These are phyloP conservation scores for Aphanomyces stellatus DNA, from an alignment of 352 stramenopile genomes.

Conservation along the genomic window DNA sequence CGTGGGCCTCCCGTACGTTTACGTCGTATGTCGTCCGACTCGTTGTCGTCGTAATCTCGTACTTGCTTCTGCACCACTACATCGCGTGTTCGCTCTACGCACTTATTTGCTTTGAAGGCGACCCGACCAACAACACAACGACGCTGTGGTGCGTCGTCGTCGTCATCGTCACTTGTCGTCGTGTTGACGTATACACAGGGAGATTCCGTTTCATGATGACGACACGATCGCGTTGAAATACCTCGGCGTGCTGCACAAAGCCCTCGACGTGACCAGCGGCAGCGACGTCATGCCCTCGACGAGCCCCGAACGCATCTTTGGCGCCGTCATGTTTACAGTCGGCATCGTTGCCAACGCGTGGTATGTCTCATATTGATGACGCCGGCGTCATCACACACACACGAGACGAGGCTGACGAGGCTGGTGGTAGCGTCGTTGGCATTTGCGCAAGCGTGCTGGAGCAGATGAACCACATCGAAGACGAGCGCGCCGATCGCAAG, in stretches of 20 bases:
- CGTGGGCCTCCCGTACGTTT: neutral
- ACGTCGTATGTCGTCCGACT: constrained; percentile 1
- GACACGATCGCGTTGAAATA: neutral
- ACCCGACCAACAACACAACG: too few species aligned
- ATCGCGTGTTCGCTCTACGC: constrained; percentile 1
- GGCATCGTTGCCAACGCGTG: constrained; percentile 2
- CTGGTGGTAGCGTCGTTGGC: neutral
- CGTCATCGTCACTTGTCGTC: neutral
- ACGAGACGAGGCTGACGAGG: too few species aligned
- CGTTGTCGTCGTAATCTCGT: neutral
- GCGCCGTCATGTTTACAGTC: neutral
- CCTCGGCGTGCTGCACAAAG: neutral
- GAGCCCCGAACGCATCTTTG: neutral
- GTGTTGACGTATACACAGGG: neutral
- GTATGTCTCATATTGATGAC: neutral
- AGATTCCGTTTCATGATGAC: neutral
- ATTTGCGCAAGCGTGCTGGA: neutral
- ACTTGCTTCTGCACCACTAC: constrained; percentile 7
- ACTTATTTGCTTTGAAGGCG: neutral
- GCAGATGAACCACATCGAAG: constrained; percentile 1
- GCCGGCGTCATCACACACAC: too few species aligned
- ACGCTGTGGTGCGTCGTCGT: neutral
- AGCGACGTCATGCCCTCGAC: neutral
- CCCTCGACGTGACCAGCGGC: neutral
- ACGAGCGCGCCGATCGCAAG: neutral